phyloP scores from a whole-genome alignment of 2,329 filamentous ascomycete species.

The Beauveria caledonica region DNA sequence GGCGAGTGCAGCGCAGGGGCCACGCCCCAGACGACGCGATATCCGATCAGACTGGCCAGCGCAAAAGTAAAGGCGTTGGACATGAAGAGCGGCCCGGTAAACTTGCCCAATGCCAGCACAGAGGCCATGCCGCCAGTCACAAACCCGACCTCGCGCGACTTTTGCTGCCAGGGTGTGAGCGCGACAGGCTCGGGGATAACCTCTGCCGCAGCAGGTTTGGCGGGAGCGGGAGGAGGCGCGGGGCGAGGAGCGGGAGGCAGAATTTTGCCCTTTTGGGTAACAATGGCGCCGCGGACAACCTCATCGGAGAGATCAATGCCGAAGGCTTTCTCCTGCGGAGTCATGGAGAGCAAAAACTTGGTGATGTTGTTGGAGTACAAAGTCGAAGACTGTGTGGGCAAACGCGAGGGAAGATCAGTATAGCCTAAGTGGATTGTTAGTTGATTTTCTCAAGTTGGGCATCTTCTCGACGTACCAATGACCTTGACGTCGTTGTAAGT shows the following conservation, averaged over 20 bases:
- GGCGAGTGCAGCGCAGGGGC: conserved; percentile 76
- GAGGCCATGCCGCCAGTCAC: conserved; percentile 73
- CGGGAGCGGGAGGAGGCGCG: conserved; percentile 44
- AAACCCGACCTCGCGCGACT: conserved; percentile 63
- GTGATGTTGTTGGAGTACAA: conserved; percentile 92
- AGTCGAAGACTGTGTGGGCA: conserved; percentile 83
- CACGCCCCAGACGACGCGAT: conserved; percentile 84
- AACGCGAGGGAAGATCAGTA: conserved; percentile 76
- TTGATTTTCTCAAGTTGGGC: not conserved
- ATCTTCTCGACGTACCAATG: conserved; percentile 50
- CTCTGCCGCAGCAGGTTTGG: conserved; percentile 35
- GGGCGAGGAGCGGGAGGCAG: conserved; percentile 68
- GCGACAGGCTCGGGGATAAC: conserved; percentile 47
- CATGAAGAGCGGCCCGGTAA: conserved; percentile 81
- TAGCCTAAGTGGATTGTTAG: conserved; percentile 47
- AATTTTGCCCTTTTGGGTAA: conserved; percentile 69
- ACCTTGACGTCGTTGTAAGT: conserved; percentile 73
- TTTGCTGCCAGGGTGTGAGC: conserved; percentile 75
- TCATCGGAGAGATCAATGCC: conserved; percentile 76
- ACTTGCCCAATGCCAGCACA: conserved; percentile 67
- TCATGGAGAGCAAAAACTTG: conserved; percentile 77
- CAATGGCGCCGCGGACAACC: conserved; percentile 77
- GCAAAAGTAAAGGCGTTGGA: conserved; percentile 78
- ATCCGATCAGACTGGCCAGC: conserved; percentile 76
- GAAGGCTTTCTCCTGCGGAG: conserved; percentile 68